phyloP scores from a whole-genome alignment of 371 early-diverging fungal species.

The Circinella minor region DNA sequence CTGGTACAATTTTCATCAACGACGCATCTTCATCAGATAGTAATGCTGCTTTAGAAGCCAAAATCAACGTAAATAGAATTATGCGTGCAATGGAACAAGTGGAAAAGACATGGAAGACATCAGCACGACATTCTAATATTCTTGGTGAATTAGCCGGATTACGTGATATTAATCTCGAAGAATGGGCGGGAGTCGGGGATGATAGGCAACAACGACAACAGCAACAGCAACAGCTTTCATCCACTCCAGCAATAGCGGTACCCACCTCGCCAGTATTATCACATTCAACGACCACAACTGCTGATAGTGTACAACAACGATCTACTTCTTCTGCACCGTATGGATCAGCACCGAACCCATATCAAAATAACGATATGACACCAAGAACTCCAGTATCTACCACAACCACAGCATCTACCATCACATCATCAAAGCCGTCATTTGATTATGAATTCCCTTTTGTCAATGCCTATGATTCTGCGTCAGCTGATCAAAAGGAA shows the following conservation, averaged over 20 bases:
- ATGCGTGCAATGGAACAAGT: slow-evolving; percentile 50
- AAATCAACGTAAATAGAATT: slow-evolving; percentile 50
- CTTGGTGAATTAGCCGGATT: slow-evolving; percentile 52
- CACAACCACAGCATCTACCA: background rate
- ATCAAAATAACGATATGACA: background rate
- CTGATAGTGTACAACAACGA: background rate
- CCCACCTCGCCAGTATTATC: slow-evolving; percentile 33
- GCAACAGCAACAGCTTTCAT: slow-evolving; percentile 9
- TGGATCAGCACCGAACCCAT: background rate
- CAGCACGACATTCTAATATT: slow-evolving; percentile 51
- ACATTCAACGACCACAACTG: slow-evolving; percentile 4
- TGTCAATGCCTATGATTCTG: slow-evolving; percentile 6
- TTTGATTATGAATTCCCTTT: slow-evolving; percentile 8
- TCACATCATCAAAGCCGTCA: background rate
- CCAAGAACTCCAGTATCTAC: background rate
- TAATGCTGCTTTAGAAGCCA: slow-evolving; percentile 47
- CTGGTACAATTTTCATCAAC: slow-evolving; percentile 52
- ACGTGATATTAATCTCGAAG: slow-evolving; percentile 45
- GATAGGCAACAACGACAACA: slow-evolving; percentile 9
- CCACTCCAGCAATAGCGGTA: slow-evolving; percentile 33
- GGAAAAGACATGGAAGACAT: slow-evolving; percentile 48
- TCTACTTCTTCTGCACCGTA: background rate
- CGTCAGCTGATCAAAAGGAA: slow-evolving; percentile 3
- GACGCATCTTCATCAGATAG: slow-evolving; percentile 46
- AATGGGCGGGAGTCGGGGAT: slow-evolving; percentile 25